phyloP scores from a whole-genome alignment of 2,329 filamentous ascomycete species.

The Chaetomium globosum region DNA sequence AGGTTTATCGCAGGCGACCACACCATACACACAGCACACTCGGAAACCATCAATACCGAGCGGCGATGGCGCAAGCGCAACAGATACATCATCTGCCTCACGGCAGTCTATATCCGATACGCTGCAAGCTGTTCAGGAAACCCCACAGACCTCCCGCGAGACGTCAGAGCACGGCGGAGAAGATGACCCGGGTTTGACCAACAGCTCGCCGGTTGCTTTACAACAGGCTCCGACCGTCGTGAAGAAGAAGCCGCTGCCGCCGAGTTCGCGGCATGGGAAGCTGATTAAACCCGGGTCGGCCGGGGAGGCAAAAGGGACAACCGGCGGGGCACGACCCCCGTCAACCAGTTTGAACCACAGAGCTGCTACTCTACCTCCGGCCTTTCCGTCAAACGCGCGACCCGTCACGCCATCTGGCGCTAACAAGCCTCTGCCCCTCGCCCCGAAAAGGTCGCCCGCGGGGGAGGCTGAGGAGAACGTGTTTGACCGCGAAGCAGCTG shows the following conservation, averaged over 20 bases:
- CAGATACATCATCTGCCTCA: slow-evolving; percentile 61
- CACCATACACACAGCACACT: slow-evolving; percentile 32
- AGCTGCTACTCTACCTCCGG: slow-evolving; percentile 30
- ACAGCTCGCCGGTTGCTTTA: slow-evolving; percentile 22
- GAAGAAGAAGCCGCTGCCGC: slow-evolving; percentile 69
- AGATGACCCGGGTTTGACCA: slow-evolving; percentile 47
- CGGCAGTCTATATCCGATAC: slow-evolving; percentile 61
- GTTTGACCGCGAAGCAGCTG: slow-evolving; percentile 58
- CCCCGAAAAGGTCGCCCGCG: slow-evolving; percentile 51
- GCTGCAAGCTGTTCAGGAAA: slow-evolving; percentile 45
- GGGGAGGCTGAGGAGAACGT: slow-evolving; percentile 55
- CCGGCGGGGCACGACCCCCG: slow-evolving; percentile 31
- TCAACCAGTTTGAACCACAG: slow-evolving; percentile 25
- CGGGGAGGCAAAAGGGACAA: slow-evolving; percentile 41
- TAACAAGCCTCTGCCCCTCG: slow-evolving; percentile 65
- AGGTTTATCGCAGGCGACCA: neutral
- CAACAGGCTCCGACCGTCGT: slow-evolving; percentile 34
- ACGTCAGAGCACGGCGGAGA: slow-evolving; percentile 55
- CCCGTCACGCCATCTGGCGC: slow-evolving; percentile 52
- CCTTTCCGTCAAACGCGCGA: slow-evolving; percentile 39
- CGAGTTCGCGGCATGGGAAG: slow-evolving; percentile 77
- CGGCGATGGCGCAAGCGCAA: slow-evolving; percentile 54
- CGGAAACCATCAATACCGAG: slow-evolving; percentile 34
- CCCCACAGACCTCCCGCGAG: slow-evolving; percentile 62
- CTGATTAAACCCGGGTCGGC: slow-evolving; percentile 58